A percentile compares a stretch with the other conserved stretches of the same genome.
These are phyloP conservation scores for Heliamphora pulchella DNA, from an alignment of 179 eudicot species.

Conservation along the genomic window DNA sequence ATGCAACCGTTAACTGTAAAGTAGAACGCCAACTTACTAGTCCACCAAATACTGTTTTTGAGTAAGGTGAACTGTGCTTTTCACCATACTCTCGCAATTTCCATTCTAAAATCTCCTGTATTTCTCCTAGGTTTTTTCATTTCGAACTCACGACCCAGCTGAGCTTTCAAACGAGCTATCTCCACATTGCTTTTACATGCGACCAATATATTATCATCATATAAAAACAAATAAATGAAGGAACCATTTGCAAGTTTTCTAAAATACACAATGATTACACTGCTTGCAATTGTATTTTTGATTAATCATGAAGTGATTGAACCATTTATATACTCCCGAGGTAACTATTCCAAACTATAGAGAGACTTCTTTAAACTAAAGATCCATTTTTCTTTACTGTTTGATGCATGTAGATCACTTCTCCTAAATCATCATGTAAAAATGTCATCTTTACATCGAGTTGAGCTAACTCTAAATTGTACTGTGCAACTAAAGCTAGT, in stretches of 20 bases:
- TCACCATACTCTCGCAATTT: background rate
- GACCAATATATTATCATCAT: background rate
- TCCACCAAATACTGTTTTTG: background rate
- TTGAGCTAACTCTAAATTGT: too few relatives aligned
- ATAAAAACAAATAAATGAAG: background rate
- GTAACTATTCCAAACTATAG: background rate
- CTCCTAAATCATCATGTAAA: too few relatives aligned
- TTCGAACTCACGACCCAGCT: background rate
- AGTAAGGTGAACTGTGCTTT: background rate
- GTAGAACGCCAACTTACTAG: background rate
- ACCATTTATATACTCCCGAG: background rate
- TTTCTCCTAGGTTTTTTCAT: background rate
- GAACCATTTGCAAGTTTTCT: background rate
- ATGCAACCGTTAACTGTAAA: background rate
- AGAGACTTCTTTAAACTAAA: background rate
- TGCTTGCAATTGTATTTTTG: background rate
- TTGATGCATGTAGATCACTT: too few relatives aligned
- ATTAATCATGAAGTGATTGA: background rate
- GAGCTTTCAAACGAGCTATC: background rate
- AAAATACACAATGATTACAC: background rate
- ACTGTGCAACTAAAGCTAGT: too few relatives aligned
- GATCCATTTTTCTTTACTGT: background rate
- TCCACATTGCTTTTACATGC: conserved; percentile 11
- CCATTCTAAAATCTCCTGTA: background rate
- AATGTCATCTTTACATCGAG: too few relatives aligned